Conservation (phyloP, 1,284 basidiomycete species). For the Irpex sp. region DNA sequence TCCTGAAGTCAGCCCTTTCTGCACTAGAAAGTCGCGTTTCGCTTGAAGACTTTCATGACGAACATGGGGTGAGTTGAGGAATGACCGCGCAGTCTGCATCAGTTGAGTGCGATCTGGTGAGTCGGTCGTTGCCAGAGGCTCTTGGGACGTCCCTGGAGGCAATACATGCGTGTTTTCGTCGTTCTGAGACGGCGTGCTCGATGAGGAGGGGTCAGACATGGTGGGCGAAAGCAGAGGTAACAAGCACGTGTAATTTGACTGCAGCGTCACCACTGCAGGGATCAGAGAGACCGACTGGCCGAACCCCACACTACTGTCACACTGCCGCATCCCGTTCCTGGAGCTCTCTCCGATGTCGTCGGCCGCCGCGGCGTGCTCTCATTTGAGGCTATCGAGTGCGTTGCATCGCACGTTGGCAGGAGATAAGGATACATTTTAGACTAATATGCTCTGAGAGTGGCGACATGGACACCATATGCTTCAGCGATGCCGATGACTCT, state of each 20-base stretch:
- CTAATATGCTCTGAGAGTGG: background rate
- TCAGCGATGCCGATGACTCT: background rate
- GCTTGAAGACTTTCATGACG: constrained; percentile 60
- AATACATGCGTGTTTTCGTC: background rate
- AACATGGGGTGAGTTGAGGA: constrained; percentile 74
- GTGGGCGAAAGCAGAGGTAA: constrained; percentile 7
- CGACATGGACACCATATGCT: background rate
- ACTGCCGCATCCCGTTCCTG: background rate
- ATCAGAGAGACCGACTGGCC: background rate
- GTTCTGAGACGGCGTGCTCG: background rate
- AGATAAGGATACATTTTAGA: background rate
- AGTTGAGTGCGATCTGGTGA: constrained; percentile 48
- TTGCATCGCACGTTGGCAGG: background rate
- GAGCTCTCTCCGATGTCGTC: background rate
- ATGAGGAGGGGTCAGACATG: constrained; percentile 10
- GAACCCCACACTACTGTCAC: background rate
- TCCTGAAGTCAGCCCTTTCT: constrained; percentile 71
- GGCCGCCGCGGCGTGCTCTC: background rate
- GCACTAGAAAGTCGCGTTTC: constrained; percentile 73
- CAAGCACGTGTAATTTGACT: background rate
- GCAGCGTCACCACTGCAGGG: background rate
- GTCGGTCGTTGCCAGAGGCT: background rate
- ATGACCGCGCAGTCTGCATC: constrained; percentile 65
- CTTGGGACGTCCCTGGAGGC: background rate
- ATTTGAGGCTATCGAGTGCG: background rate